Conservation (phyloP, 345 rosid species). For the Lepidium africanum region DNA sequence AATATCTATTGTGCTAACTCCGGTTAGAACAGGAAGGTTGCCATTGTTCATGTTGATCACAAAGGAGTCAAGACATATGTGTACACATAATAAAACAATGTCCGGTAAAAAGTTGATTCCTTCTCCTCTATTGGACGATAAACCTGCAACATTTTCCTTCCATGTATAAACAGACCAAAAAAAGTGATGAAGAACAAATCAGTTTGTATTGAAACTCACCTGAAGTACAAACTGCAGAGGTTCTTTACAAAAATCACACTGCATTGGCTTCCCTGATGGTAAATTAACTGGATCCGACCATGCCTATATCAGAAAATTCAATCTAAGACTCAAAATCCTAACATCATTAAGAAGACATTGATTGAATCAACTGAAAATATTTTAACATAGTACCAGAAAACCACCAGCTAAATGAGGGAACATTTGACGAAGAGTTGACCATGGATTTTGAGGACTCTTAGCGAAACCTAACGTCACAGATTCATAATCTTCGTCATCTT, state of each 20-base stretch:
- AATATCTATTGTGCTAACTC: too few species aligned
- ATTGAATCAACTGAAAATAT: background rate
- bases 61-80: conserved; percentile 76
- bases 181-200: background rate
- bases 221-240: conserved; percentile 86
- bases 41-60: conserved; percentile 95
- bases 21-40: too few species aligned
- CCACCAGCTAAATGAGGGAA: conserved; percentile 95
- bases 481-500: conserved; percentile 53
- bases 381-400: conserved; percentile 42
- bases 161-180: background rate
- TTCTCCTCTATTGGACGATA: conserved; percentile 64
- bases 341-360: background rate
- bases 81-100: conserved; percentile 74
- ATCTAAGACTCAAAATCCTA: background rate
- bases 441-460: conserved; percentile 47
- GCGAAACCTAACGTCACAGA: conserved; percentile 61
- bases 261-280: conserved; percentile 53
- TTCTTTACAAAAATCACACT: conserved; percentile 71
- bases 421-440: conserved; percentile 66
- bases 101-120: conserved; percentile 76
- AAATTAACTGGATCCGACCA: conserved; percentile 86
- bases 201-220: conserved; percentile 31
- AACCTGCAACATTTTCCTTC: conserved; percentile 33
- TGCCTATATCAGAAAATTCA: conserved; percentile 40